phyloP scores from a whole-genome alignment of 176 grass and related monocot genomes.

The Cenchrus fungigraminus region DNA sequence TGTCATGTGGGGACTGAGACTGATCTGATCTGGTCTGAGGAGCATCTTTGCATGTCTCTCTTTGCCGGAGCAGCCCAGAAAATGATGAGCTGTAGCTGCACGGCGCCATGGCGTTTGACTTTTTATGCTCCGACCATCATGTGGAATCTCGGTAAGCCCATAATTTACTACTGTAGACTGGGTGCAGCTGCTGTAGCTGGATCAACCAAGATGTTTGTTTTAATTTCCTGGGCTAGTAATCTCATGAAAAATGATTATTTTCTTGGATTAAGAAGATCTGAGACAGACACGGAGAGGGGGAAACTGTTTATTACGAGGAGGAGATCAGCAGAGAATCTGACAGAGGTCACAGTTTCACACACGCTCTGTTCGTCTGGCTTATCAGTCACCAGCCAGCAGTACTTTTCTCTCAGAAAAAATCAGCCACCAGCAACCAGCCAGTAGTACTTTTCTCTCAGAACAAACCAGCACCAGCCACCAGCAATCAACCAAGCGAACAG shows the following conservation, averaged over 20 bases:
- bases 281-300: background rate
- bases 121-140: slow-evolving; percentile 14
- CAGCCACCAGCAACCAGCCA: too few species aligned
- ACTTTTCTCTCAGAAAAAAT: too few species aligned
- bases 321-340: slow-evolving; percentile 5
- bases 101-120: slow-evolving; percentile 34
- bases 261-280: background rate
- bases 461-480: too few species aligned
- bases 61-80: slow-evolving; percentile 38
- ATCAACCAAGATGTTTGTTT: background rate
- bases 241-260: background rate
- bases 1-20: slow-evolving; percentile 24
- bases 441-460: too few species aligned
- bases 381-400: too few species aligned
- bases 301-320: background rate
- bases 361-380: too few species aligned
- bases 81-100: slow-evolving; percentile 32
- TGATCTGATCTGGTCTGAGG: background rate
- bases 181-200: background rate
- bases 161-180: background rate
- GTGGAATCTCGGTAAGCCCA: slow-evolving; percentile 30
- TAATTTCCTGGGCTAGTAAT: background rate
- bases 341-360: slow-evolving; percentile 9
- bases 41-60: slow-evolving; percentile 48
- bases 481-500: too few species aligned